These are phyloP conservation scores for Suhomyces sp. DNA, from an alignment of 805 yeast genomes.

Conservation along the genomic window DNA sequence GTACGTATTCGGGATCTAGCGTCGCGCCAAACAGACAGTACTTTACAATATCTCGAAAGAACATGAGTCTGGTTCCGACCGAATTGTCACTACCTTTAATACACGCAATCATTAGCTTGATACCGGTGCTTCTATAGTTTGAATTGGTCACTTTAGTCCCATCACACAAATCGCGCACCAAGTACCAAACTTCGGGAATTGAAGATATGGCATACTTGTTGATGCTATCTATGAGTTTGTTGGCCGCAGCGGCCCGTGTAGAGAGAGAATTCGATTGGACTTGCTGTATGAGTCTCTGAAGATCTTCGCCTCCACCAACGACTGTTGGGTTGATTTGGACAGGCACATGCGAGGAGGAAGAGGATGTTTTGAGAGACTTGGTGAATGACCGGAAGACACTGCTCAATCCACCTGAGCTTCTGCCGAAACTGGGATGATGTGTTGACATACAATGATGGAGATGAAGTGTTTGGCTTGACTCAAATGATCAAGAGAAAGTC, in stretches of 20 bases:
- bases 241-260: slow-evolving; percentile 49
- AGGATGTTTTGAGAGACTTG: slow-evolving; percentile 31
- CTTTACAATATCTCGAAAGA: slow-evolving; percentile 56
- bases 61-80: slow-evolving; percentile 48
- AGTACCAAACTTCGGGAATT: slow-evolving; percentile 74
- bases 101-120: slow-evolving; percentile 55
- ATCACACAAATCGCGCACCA: slow-evolving; percentile 53
- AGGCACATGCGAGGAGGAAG: slow-evolving; percentile 26
- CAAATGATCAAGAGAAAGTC: neutral
- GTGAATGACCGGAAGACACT: slow-evolving; percentile 40
- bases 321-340: slow-evolving; percentile 41
- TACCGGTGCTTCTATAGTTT: slow-evolving; percentile 41
- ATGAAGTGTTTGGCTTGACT: neutral
- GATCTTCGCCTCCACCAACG: slow-evolving; percentile 44
- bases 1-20: slow-evolving; percentile 50
- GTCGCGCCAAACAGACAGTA: slow-evolving; percentile 32
- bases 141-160: slow-evolving; percentile 28
- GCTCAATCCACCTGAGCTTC: slow-evolving; percentile 33
- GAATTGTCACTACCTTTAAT: slow-evolving; percentile 51
- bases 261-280: slow-evolving; percentile 36
- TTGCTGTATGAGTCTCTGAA: slow-evolving; percentile 37
- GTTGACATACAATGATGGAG: slow-evolving; percentile 15
- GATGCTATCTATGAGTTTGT: slow-evolving; percentile 47
- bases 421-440: slow-evolving; percentile 30
- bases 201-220: slow-evolving; percentile 53